These are phyloP conservation scores for Amoeboaphelidium protococcarum DNA, from an alignment of 371 early-diverging fungal genomes.

Conservation along the genomic window DNA sequence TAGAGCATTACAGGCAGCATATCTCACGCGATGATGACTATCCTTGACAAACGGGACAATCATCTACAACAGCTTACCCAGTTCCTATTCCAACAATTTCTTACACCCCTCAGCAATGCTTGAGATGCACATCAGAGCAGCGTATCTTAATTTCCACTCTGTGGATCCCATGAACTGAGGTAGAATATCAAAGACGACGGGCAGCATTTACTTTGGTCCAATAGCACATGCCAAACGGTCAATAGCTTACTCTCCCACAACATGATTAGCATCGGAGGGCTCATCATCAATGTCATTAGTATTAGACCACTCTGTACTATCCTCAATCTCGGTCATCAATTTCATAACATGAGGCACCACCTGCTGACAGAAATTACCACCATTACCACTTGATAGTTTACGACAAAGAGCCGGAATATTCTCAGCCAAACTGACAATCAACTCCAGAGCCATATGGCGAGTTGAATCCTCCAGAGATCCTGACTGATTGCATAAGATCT, in stretches of 20 bases:
- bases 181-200: conserved; percentile 58
- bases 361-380: conserved; percentile 22
- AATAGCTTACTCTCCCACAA: conserved; percentile 76
- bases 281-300: conserved; percentile 64
- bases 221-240: conserved; percentile 71
- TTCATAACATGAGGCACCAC: conserved; percentile 58
- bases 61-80: conserved; percentile 26
- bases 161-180: conserved; percentile 59
- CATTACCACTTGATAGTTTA: conserved; percentile 38
- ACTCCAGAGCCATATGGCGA: conserved; percentile 68
- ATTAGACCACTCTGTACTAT: conserved; percentile 50
- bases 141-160: conserved; percentile 77
- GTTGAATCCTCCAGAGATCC: too few species aligned
- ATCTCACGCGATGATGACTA: conserved; percentile 80
- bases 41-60: conserved; percentile 58
- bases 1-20: conserved; percentile 79
- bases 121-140: conserved; percentile 72
- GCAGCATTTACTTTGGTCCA: conserved; percentile 66
- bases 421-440: conserved; percentile 66
- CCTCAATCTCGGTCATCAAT: conserved; percentile 56
- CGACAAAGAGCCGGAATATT: conserved; percentile 43
- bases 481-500: too few species aligned
- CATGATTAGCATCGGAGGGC: conserved; percentile 41
- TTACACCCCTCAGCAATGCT: conserved; percentile 88
- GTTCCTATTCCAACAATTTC: conserved; percentile 65